Evolutionary conservation across 768 basidiomycete genomes (phyloP).

Genomic region (Inosperma sp.): DNA sequence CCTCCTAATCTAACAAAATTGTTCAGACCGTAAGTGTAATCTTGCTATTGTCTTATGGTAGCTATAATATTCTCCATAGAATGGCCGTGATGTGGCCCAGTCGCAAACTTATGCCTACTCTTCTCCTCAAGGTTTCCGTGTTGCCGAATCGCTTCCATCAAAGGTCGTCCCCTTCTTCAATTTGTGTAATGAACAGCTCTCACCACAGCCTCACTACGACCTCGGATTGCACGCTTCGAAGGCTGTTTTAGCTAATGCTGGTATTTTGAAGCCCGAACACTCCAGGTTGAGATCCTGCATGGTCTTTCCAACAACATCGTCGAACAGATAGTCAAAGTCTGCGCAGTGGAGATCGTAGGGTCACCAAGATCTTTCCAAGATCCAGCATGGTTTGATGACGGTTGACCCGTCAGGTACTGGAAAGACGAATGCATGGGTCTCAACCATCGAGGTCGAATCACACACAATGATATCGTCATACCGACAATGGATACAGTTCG

Average conservation of each 20-base stretch:
- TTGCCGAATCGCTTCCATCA: constrained; percentile 93
- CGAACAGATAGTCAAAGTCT: constrained; percentile 84
- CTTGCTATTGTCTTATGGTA: not conserved
- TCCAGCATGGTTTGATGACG: constrained; percentile 99
- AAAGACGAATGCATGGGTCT: constrained; percentile 96
- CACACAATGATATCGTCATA: constrained; percentile 94
- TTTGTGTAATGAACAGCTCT: constrained; percentile 94
- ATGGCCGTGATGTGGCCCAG: constrained; percentile 99
- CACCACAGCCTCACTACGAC: constrained; percentile 97
- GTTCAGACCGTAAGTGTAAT: constrained; percentile 74
- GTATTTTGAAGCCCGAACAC: constrained; percentile 95
- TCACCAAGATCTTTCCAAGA: constrained; percentile 94
- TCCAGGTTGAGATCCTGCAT: too few species aligned
- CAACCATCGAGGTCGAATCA: constrained; percentile 93
- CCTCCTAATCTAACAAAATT: constrained; percentile 88
- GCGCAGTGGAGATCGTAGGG: constrained; percentile 84
- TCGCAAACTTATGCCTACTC: constrained; percentile 98
- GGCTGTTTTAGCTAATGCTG: constrained; percentile 92
- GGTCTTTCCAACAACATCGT: too few species aligned
- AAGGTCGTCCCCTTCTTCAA: constrained; percentile 99
- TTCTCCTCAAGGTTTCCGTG: constrained; percentile 98
- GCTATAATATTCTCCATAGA: constrained; percentile 35
- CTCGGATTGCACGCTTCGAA: constrained; percentile 97
- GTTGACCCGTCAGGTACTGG: constrained; percentile 96
- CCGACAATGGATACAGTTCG: constrained; percentile 98